Base-by-base conservation (phyloP, 108 stramenopile genomes). In the Conticribra guillardii region DNA sequence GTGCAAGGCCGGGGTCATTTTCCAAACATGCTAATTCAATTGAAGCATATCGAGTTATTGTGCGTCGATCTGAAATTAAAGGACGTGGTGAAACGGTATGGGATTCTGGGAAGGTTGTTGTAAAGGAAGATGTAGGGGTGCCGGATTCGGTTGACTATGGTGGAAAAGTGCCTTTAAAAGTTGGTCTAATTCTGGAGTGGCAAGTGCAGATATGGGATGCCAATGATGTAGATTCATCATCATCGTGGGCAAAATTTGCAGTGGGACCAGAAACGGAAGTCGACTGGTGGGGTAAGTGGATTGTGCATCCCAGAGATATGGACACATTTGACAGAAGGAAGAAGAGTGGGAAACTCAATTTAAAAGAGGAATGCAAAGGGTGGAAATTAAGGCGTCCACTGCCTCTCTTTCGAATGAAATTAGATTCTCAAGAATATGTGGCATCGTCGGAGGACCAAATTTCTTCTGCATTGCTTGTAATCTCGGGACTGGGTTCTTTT, bases 401-500 rank as follows among this genome's bases (percentile, higher is more conserved):
- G 30, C 74, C 74, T 0, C 11, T 76, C 14, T 76, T 76, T 62
- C 66, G 74, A 37, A 31, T 23, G 0, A 53, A 67, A 23, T n/a
- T 75, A 2, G 33, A 57, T 3, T 49, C n/a, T 30, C 47, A 63
- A 7, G 24, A 30, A 47, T 37, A 58, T 45, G 45, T 46, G 32
- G 54, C 49, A 28, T 51, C 50, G 5, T 22, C 50, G 4, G 51
- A 53, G 2, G 64, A 65, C 56, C 23, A 18, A 5, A 37, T 80
- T 23, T 22, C 52, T 7, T 74, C 74, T 8, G 80, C 74, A 3
- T 50, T 81, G 26, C 54, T 81, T 3, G 52, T 81, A 15, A 48
- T 75, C 22, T 75, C 74, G 1, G 80, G 80, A 21, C 29, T 81
- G 30, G 80, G 80, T 15, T 70, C 68, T 0, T 81, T 81, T 60